Evolutionary conservation across 2,329 filamentous ascomycete genomes (phyloP).

Genomic region (Xylariaceae sp.): DNA sequence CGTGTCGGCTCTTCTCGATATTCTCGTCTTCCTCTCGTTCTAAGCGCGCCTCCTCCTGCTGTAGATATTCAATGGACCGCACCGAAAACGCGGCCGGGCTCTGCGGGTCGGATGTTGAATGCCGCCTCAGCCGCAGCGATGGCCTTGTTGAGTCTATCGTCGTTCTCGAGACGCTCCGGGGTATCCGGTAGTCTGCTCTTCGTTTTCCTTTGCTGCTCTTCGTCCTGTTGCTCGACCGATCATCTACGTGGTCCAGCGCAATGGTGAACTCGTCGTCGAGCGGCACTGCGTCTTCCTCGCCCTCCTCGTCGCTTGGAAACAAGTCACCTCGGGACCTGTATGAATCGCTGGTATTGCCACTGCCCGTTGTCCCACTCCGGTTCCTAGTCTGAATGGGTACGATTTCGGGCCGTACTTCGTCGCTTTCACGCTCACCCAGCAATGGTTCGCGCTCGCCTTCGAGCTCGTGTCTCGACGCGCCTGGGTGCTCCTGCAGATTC

Average conservation of each 20-base stretch:
- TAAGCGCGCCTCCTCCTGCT: slow-evolving; percentile 44
- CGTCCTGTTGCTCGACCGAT: slow-evolving; percentile 61
- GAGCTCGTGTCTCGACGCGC: slow-evolving; percentile 34
- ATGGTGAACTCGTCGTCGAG: slow-evolving; percentile 89
- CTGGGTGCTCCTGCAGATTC: slow-evolving; percentile 81
- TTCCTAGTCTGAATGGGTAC: slow-evolving; percentile 39
- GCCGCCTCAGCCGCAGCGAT: slow-evolving; percentile 16
- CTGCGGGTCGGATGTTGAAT: slow-evolving; percentile 21
- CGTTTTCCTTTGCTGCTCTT: slow-evolving; percentile 53
- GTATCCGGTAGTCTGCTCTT: slow-evolving; percentile 31
- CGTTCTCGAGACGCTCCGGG: slow-evolving; percentile 51
- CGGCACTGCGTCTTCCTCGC: slow-evolving; percentile 88
- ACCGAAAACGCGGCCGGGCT: slow-evolving; percentile 31
- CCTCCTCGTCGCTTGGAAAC: slow-evolving; percentile 77
- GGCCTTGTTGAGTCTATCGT: slow-evolving; percentile 39
- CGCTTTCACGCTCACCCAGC: slow-evolving; percentile 32
- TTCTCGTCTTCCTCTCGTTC: slow-evolving; percentile 46
- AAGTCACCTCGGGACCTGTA: slow-evolving; percentile 82
- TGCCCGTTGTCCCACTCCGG: slow-evolving; percentile 72
- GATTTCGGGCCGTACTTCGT: slow-evolving; percentile 12
- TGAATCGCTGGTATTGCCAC: slow-evolving; percentile 76
- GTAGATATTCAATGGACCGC: slow-evolving; percentile 44
- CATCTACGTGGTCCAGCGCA: slow-evolving; percentile 69
- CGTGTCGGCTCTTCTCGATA: slow-evolving; percentile 43
- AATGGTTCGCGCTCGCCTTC: slow-evolving; percentile 61